Conservation (phyloP, 2,329 filamentous ascomycete genomes). For the Simplicillium sp. region DNA sequence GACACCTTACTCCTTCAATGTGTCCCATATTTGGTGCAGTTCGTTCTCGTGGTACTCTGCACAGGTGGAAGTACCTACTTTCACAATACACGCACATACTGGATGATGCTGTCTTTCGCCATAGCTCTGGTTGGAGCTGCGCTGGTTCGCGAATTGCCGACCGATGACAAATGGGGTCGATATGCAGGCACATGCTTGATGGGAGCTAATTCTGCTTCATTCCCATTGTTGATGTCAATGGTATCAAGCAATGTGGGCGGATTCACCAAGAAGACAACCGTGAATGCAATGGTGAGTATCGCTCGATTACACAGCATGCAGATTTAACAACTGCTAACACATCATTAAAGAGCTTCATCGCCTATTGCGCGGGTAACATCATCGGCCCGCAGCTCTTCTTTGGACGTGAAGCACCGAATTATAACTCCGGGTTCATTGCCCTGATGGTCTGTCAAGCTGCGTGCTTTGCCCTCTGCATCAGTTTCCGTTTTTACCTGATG, state of each 20-base stretch:
- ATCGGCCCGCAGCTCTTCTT: constrained; percentile 52
- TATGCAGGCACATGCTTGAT: constrained; percentile 32
- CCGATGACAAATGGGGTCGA: constrained; percentile 7
- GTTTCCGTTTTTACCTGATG: constrained; percentile 39
- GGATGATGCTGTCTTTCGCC: constrained; percentile 13
- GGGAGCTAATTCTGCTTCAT: constrained; percentile 38
- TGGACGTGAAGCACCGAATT: constrained; percentile 45
- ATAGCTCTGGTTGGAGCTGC: constrained; percentile 11
- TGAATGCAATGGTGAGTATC: constrained; percentile 38
- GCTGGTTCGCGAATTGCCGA: constrained; percentile 14
- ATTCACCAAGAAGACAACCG: constrained; percentile 53
- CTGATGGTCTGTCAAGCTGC: constrained; percentile 51
- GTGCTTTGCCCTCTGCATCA: constrained; percentile 30
- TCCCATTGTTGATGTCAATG: constrained; percentile 41
- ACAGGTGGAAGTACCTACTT: constrained; percentile 13
- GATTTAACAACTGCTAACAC: no score
- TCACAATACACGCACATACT: constrained; percentile 14
- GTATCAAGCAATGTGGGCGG: constrained; percentile 50
- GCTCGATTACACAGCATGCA: no score
- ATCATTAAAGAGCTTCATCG: constrained; percentile 1
- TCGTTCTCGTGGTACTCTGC: constrained; percentile 13
- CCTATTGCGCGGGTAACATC: constrained; percentile 47
- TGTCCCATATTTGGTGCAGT: constrained; percentile 12
- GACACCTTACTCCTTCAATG: constrained; percentile 12
- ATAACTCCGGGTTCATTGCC: constrained; percentile 51